These are phyloP conservation scores for Monosporascus cannonballus DNA, from an alignment of 2,329 filamentous ascomycete genomes.

Conservation along the genomic window DNA sequence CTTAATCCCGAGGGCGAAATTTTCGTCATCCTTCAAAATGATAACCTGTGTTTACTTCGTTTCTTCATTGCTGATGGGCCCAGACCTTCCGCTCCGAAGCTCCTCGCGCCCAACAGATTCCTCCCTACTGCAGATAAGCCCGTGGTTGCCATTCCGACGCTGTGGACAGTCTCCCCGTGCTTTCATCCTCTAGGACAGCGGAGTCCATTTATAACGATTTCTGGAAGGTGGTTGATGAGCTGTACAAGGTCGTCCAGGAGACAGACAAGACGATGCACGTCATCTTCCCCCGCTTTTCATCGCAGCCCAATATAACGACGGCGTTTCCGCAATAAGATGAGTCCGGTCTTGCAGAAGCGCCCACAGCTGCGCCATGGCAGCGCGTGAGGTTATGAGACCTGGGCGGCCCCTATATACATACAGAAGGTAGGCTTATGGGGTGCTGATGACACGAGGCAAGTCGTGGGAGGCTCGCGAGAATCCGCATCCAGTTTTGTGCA, in stretches of 20 bases:
- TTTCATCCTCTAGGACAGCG: not conserved
- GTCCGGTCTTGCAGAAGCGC: not conserved
- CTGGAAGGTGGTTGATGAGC: constrained; percentile 17
- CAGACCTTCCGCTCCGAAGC: constrained; percentile 25
- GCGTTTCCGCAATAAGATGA: not conserved
- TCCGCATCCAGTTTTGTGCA: not conserved
- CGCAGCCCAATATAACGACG: constrained; percentile 3
- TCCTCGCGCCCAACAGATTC: constrained; percentile 25
- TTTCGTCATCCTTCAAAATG: not conserved
- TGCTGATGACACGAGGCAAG: not conserved
- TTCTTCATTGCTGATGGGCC: constrained; percentile 33
- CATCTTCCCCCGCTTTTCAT: constrained; percentile 6
- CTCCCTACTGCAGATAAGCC: constrained; percentile 14
- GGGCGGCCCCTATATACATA: not conserved
- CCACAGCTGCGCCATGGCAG: not conserved
- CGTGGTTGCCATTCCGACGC: not conserved
- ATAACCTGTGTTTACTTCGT: constrained; percentile 10
- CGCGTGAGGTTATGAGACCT: not conserved
- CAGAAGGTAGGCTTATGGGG: not conserved
- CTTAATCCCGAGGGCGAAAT: no score
- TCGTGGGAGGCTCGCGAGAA: not conserved
- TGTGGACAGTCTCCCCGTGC: not conserved
- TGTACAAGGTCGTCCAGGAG: constrained; percentile 14
- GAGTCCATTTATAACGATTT: constrained; percentile 9
- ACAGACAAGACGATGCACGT: constrained; percentile 15